These are phyloP conservation scores for Penicillium sp. DNA, from an alignment of 2,329 filamentous ascomycete genomes.

Conservation along the genomic window DNA sequence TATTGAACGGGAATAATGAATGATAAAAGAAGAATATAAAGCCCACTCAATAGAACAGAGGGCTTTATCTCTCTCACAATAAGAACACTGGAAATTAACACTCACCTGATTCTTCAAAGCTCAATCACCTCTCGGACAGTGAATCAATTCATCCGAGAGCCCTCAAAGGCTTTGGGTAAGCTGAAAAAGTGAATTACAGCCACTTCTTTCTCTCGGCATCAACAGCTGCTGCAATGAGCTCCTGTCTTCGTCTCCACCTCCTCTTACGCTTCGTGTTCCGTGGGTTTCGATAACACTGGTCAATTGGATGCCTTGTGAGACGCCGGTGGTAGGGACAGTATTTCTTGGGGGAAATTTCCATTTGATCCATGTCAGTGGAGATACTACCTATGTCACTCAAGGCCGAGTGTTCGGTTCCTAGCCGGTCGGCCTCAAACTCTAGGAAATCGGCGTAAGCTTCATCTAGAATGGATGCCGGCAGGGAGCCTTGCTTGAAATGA, in stretches of 20 bases:
- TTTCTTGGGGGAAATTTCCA: not conserved
- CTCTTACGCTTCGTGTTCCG: not conserved
- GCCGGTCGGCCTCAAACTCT: not conserved
- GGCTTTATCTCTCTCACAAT: not conserved
- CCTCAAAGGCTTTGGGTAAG: no score
- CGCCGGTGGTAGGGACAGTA: not conserved
- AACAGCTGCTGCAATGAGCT: not conserved
- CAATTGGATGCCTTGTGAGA: not conserved
- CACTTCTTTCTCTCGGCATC: not conserved
- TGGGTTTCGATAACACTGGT: not conserved
- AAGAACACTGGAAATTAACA: not conserved
- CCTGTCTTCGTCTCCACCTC: not conserved
- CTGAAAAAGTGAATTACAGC: not conserved
- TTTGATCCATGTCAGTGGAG: no score
- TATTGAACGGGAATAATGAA: not conserved
- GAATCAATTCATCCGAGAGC: not conserved
- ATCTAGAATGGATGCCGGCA: not conserved
- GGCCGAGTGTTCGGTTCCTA: not conserved
- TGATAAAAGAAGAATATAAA: not conserved
- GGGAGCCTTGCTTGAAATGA: not conserved
- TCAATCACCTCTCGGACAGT: not conserved
- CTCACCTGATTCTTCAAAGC: not conserved
- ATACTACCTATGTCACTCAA: not conserved
- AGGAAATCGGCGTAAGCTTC: slow-evolving; percentile 1
- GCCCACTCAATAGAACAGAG: not conserved